Evolutionary conservation across 495 filamentous ascomycete species (phyloP).

Genomic region (Echria macrotheca): DNA sequence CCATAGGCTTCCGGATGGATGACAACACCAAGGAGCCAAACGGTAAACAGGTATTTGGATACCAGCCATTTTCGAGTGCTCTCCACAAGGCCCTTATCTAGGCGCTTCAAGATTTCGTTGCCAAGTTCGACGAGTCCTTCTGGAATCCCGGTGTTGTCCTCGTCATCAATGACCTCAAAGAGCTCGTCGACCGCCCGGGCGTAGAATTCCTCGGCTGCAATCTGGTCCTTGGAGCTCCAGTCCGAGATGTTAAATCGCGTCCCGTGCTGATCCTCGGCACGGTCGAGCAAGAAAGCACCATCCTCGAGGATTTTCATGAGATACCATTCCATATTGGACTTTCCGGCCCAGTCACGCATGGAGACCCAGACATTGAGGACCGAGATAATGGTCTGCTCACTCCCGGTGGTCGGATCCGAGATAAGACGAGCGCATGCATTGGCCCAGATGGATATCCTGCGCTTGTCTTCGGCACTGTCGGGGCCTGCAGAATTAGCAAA

Average conservation of each 20-base stretch:
- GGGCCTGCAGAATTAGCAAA: conserved; percentile 80
- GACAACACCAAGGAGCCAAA: conserved; percentile 76
- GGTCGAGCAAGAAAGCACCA: conserved; percentile 82
- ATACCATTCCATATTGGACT: conserved; percentile 83
- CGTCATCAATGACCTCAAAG: conserved; percentile 80
- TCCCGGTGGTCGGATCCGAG: conserved; percentile 39
- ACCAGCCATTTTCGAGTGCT: conserved; percentile 74
- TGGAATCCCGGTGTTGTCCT: conserved; percentile 75
- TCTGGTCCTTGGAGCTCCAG: conserved; percentile 61
- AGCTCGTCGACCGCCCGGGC: conserved; percentile 71
- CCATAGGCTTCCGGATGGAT: conserved; percentile 87
- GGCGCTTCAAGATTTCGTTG: conserved; percentile 70
- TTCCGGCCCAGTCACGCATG: conserved; percentile 83
- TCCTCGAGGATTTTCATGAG: conserved; percentile 90
- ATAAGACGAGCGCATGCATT: conserved; percentile 79
- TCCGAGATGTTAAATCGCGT: conserved; percentile 60
- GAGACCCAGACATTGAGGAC: conserved; percentile 80
- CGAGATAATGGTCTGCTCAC: conserved; percentile 60
- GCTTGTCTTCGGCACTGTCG: conserved; percentile 68
- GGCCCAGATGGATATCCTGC: conserved; percentile 79
- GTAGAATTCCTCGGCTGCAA: conserved; percentile 87
- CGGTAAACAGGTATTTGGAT: conserved; percentile 86
- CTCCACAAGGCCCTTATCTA: conserved; percentile 65
- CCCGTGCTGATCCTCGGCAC: conserved; percentile 61
- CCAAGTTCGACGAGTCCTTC: conserved; percentile 76